Percentiles rank a stretch among this genome's conserved stretches.
These are phyloP conservation scores for Yarrowia deformans DNA, from an alignment of 805 yeast species.

Conservation along the genomic window DNA sequence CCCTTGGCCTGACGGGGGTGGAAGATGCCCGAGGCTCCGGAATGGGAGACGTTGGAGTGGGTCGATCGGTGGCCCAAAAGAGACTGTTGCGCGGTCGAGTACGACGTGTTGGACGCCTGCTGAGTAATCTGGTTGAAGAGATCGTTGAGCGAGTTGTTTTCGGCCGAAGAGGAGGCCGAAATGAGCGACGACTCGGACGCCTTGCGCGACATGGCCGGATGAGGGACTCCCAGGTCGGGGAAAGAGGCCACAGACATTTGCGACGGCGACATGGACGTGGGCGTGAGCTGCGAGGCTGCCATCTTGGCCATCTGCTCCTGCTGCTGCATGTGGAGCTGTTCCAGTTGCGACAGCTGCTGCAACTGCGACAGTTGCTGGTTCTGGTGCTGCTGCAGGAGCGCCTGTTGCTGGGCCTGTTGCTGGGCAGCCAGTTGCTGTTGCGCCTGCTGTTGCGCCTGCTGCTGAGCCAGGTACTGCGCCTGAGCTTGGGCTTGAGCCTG, in stretches of 20 bases:
- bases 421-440: slow-evolving; percentile 18
- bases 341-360: slow-evolving; percentile 29
- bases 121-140: slow-evolving; percentile 35
- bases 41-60: slow-evolving; percentile 10
- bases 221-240: slow-evolving; percentile 33
- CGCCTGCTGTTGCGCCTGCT: slow-evolving; percentile 20
- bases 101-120: slow-evolving; percentile 35
- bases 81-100: slow-evolving; percentile 10
- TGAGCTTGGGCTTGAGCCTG: slow-evolving; percentile 4
- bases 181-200: slow-evolving; percentile 9
- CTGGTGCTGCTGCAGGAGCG: slow-evolving; percentile 22
- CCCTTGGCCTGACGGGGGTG: slow-evolving; percentile 36
- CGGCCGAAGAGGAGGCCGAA: slow-evolving; percentile 18
- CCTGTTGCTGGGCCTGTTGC: slow-evolving; percentile 33
- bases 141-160: slow-evolving; percentile 34
- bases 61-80: slow-evolving; percentile 28
- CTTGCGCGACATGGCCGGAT: slow-evolving; percentile 36
- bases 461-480: slow-evolving; percentile 12
- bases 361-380: slow-evolving; percentile 32
- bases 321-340: slow-evolving; percentile 34
- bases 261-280: slow-evolving; percentile 22
- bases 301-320: slow-evolving; percentile 35
- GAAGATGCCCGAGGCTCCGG: slow-evolving; percentile 30
- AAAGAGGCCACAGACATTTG: slow-evolving; percentile 23
- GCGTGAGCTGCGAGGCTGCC: slow-evolving; percentile 32